phyloP scores from a whole-genome alignment of 352 stramenopile genomes.

The Phytophthora pini region DNA sequence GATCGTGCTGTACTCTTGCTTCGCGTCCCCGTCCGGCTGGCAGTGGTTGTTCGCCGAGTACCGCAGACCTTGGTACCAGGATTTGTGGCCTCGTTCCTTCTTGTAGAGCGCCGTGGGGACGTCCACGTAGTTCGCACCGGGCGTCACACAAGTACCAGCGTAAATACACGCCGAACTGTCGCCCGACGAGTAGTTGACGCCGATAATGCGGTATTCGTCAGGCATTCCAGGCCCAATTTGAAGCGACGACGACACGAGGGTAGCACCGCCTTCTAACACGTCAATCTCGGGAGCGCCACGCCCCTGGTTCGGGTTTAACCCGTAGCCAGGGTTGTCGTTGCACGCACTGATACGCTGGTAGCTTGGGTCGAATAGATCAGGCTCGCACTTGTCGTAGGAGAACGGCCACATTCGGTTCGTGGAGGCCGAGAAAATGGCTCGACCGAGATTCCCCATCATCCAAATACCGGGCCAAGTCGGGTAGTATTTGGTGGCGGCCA shows the following conservation, averaged over 20 bases:
- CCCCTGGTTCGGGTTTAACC: constrained; percentile 84
- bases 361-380: constrained; percentile 45
- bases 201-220: constrained; percentile 58
- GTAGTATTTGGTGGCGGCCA: constrained; percentile 69
- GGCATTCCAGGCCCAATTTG: constrained; percentile 88
- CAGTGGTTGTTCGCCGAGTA: constrained; percentile 69
- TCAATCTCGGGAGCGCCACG: constrained; percentile 96
- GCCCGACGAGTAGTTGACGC: constrained; percentile 32
- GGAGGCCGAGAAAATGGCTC: constrained; percentile 95
- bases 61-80: constrained; percentile 64
- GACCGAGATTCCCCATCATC: constrained; percentile 95
- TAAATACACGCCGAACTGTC: constrained; percentile 46
- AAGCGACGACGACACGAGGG: constrained; percentile 86
- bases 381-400: constrained; percentile 93
- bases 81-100: constrained; percentile 47
- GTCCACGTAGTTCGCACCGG: constrained; percentile 49
- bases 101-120: constrained; percentile 49
- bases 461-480: constrained; percentile 95
- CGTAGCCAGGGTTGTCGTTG: constrained; percentile 89
- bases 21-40: constrained; percentile 20
- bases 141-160: constrained; percentile 40
- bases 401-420: constrained; percentile 97
- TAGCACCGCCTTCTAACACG: constrained; percentile 88
- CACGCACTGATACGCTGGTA: constrained; percentile 90
- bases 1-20: constrained; percentile 50